Evolutionary conservation across 148 eudicot genomes (phyloP).

Genomic region (Dysphania ambrosioides): DNA sequence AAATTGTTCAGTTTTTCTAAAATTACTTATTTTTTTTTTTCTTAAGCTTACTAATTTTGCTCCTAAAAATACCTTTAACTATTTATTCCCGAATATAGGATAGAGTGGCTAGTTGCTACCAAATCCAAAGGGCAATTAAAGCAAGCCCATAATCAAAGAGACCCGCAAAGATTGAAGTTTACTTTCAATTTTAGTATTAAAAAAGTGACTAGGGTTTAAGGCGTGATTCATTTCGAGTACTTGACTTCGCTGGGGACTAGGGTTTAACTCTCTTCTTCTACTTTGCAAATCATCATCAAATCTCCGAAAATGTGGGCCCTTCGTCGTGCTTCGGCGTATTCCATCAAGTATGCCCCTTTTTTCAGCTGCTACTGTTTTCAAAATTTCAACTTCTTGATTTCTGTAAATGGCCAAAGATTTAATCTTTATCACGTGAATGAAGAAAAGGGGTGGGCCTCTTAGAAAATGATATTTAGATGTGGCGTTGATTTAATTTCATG

Average conservation of each 20-base stretch:
- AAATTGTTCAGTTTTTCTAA: no score
- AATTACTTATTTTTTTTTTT: no score
- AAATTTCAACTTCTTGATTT: background rate
- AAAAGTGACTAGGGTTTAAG: constrained; percentile 28
- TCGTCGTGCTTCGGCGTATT: constrained; percentile 48
- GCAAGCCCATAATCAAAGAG: no score
- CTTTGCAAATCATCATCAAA: background rate
- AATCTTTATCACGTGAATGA: background rate
- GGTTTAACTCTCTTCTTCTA: constrained; percentile 24
- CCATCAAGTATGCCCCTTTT: constrained; percentile 35
- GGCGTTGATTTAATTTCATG: background rate
- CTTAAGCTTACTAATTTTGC: no score
- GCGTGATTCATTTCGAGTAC: background rate
- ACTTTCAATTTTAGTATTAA: no score
- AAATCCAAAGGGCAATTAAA: no score
- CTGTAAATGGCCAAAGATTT: no score
- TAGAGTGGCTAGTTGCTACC: no score
- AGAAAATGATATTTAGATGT: background rate
- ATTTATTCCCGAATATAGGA: no score
- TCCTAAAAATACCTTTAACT: no score
- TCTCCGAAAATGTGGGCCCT: constrained; percentile 56
- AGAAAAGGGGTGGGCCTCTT: background rate
- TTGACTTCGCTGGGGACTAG: constrained; percentile 10
- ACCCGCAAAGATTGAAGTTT: no score
- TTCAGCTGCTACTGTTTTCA: background rate